Evolutionary conservation across 2,329 filamentous ascomycete species (phyloP), one percentile per base, ranked within the genome.

Genomic region (Cladorrhinum sp.): DNA sequence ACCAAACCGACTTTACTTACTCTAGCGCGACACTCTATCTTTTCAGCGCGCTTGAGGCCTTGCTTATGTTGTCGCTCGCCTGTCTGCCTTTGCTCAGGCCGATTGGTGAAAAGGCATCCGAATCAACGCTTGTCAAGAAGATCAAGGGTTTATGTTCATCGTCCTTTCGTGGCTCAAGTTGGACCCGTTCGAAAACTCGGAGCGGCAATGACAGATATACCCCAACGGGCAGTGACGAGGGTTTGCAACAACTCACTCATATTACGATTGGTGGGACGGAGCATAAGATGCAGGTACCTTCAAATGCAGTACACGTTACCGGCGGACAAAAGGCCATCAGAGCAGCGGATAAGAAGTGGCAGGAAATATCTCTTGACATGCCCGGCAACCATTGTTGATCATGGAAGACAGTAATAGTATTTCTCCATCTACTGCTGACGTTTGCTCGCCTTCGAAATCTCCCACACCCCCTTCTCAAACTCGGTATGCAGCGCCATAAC

Each of bases 381-480:
- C 2, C n/a, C 16, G 16, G 18, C 10, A 18, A 22, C 4, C n/a
- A 13, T n/a, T n/a, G n/a, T n/a, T n/a, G n/a, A n/a, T n/a, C n/a
- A n/a, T n/a, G n/a, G n/a, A n/a, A n/a, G n/a, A n/a, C n/a, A n/a
- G n/a, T n/a, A n/a, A n/a, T n/a, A n/a, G n/a, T n/a, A n/a, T n/a
- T n/a, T n/a, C 16, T 16, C 32, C 7, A 36, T 36, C 16, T 16
- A 45, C n/a, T 45, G 3, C 41, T 45, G 36, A n/a, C 10, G 7
- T 41, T n/a, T 41, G 36, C 6, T 18, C 10, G 8, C 32, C 32
- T 36, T 45, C 16, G 41, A 45, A 45, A 45, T 45, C 41, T 45
- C 41, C 41, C 41, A 50, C 23, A 60, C 58, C 12, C 48, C 22
- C 32, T 53, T 24, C 52, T 60, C 52, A n/a, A 60, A 56, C 51